A percentile compares a stretch with the other conserved stretches of the same genome.
Conservation (phyloP, 2,329 filamentous ascomycete genomes). For the Arthrobotrys sphaeroides region DNA sequence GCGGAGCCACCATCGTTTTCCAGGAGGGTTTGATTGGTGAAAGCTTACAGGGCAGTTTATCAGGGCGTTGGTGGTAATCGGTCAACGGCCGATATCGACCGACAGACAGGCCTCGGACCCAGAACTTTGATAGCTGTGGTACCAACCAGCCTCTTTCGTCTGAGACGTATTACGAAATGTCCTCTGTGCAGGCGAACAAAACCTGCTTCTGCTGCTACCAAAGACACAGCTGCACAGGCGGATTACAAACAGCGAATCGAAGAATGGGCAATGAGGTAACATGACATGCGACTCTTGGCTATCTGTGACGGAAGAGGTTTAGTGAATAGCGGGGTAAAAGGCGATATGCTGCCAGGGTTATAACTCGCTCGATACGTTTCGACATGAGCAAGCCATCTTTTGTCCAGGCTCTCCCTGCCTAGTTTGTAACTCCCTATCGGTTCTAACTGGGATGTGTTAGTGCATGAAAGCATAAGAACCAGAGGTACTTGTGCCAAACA, state of each 20-base stretch:
- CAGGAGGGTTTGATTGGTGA: slow-evolving; percentile 16
- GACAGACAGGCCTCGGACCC: not conserved
- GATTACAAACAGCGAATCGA: slow-evolving; percentile 7
- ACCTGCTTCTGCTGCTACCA: slow-evolving; percentile 30
- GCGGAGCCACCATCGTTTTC: slow-evolving; percentile 14
- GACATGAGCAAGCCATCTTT: slow-evolving; percentile 13
- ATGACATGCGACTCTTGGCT: slow-evolving; percentile 43
- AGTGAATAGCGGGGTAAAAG: slow-evolving; percentile 54
- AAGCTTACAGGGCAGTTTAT: slow-evolving; percentile 1
- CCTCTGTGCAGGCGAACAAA: not conserved
- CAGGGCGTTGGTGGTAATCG: slow-evolving; percentile 8
- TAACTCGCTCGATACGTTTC: slow-evolving; percentile 23
- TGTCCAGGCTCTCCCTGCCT: slow-evolving; percentile 41
- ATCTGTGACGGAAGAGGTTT: slow-evolving; percentile 45
- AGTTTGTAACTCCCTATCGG: slow-evolving; percentile 42
- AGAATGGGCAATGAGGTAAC: slow-evolving; percentile 42
- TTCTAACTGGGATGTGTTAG: slow-evolving; percentile 35
- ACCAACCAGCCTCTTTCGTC: not conserved
- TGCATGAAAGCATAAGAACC: not conserved
- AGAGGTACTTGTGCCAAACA: slow-evolving; percentile 35
- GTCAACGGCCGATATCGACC: slow-evolving; percentile 41
- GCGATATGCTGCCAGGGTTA: slow-evolving; percentile 39
- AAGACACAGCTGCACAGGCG: not conserved
- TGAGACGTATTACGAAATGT: slow-evolving; percentile 5
- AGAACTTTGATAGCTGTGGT: not conserved